These are phyloP conservation scores for Sherardia arvensis DNA, from an alignment of 257 asterid species.

Conservation along the genomic window DNA sequence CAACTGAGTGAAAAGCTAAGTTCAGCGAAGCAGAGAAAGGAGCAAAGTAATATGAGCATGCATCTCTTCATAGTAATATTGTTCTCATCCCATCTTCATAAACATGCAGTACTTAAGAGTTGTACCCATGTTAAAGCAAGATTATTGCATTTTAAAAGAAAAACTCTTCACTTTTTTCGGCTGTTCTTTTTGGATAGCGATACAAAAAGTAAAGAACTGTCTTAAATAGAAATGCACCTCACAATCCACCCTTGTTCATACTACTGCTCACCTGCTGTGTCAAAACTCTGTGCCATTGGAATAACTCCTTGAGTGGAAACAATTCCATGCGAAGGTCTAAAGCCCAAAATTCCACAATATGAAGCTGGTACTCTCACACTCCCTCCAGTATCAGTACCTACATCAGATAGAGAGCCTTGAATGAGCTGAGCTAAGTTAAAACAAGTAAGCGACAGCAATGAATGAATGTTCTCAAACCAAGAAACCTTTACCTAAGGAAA, in stretches of 20 bases:
- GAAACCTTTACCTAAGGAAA: slow-evolving; percentile 54
- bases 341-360: slow-evolving; percentile 75
- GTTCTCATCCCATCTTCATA: not conserved
- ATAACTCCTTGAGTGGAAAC: slow-evolving; percentile 52
- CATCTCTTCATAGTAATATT: not conserved
- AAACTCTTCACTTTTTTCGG: not conserved
- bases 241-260: not conserved
- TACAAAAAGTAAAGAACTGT: not conserved
- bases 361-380: slow-evolving; percentile 92
- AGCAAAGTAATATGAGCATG: not conserved
- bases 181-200: not conserved
- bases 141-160: not conserved
- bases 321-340: slow-evolving; percentile 85
- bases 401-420: not conserved
- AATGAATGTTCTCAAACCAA: no score
- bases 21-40: no score
- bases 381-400: slow-evolving; percentile 96
- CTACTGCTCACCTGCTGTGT: slow-evolving; percentile 61
- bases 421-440: slow-evolving; percentile 3
- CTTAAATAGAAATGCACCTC: not conserved
- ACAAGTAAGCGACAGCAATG: no score
- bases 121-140: not conserved
- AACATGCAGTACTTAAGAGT: not conserved
- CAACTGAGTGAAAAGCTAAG: no score
- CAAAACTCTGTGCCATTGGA: slow-evolving; percentile 94